phyloP scores from a whole-genome alignment of 2,329 filamentous ascomycete species.

The Colletotrichum graminicola region DNA sequence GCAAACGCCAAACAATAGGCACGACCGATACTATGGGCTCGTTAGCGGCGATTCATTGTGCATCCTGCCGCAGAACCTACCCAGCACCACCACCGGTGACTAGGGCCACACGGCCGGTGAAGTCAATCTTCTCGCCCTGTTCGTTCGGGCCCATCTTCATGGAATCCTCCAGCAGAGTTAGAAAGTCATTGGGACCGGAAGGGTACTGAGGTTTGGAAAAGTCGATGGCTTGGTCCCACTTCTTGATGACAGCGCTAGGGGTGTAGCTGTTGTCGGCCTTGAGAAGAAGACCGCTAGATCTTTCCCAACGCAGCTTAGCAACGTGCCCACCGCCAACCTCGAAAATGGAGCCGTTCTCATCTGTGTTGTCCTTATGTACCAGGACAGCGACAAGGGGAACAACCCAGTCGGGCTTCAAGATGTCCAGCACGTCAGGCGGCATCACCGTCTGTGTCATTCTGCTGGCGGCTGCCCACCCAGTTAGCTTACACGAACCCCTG shows the following conservation, averaged over 20 bases:
- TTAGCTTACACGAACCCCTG: constrained; percentile 18
- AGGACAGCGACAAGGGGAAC: constrained; percentile 92
- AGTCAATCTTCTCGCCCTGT: constrained; percentile 80
- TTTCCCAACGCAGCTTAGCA: constrained; percentile 95
- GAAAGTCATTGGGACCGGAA: constrained; percentile 86
- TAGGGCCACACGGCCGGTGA: constrained; percentile 86
- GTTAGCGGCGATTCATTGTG: constrained; percentile 33
- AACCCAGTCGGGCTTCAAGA: constrained; percentile 92
- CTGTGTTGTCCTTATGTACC: constrained; percentile 85
- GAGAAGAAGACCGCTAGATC: constrained; percentile 87
- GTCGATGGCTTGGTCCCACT: constrained; percentile 90
- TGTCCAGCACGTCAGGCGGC: constrained; percentile 90
- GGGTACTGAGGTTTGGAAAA: constrained; percentile 89
- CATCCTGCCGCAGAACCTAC: constrained; percentile 53
- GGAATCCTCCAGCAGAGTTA: constrained; percentile 86
- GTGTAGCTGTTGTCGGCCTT: constrained; percentile 92
- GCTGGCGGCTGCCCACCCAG: constrained; percentile 74
- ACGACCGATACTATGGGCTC: constrained; percentile 77
- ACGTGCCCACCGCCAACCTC: constrained; percentile 94
- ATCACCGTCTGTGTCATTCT: constrained; percentile 96
- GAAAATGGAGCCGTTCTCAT: constrained; percentile 90
- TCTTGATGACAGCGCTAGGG: constrained; percentile 86
- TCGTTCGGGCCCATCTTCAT: constrained; percentile 81
- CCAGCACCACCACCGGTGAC: constrained; percentile 90
- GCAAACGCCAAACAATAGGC: constrained; percentile 90